phyloP scores from a whole-genome alignment of 108 stramenopile species.

The Pseudonitzschia multiseries region DNA sequence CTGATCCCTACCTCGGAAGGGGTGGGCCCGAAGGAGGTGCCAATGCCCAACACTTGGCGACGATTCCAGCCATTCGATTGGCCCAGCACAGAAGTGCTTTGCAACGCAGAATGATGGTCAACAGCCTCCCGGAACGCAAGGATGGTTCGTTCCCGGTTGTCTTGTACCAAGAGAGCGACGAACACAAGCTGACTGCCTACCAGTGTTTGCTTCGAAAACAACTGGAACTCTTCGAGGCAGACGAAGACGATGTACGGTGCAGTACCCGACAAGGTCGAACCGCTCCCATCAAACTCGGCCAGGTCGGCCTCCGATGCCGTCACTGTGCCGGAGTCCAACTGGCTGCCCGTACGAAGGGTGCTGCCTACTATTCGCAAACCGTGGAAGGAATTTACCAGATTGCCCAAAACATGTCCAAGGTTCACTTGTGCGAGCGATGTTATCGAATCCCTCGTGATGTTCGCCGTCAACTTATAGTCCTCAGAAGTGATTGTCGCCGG shows the following conservation, averaged over 20 bases:
- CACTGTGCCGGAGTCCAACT: constrained; percentile 34
- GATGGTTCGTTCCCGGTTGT: background rate
- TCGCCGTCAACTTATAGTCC: constrained; percentile 18
- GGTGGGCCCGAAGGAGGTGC: background rate
- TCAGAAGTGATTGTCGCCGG: constrained; percentile 21
- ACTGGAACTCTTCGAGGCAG: constrained; percentile 43
- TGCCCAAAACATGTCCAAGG: constrained; percentile 47
- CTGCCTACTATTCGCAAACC: constrained; percentile 47
- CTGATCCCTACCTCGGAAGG: background rate
- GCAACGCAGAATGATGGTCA: constrained; percentile 11
- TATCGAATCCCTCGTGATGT: constrained; percentile 29
- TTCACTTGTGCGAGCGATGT: constrained; percentile 37
- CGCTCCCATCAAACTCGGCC: constrained; percentile 35
- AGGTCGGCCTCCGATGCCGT: constrained; percentile 47
- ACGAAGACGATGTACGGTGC: constrained; percentile 34
- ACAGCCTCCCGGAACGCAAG: background rate
- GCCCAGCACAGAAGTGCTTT: constrained; percentile 5
- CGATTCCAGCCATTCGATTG: constrained; percentile 9
- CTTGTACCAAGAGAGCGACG: constrained; percentile 32
- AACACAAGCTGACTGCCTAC: constrained; percentile 38
- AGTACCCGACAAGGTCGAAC: constrained; percentile 36
- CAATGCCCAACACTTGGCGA: constrained; percentile 1
- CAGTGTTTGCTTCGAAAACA: constrained; percentile 46
- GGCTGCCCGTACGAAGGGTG: constrained; percentile 31
- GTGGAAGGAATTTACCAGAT: constrained; percentile 45